Conservation (phyloP, 176 grass and related monocot species). For the Juncus effusus region DNA sequence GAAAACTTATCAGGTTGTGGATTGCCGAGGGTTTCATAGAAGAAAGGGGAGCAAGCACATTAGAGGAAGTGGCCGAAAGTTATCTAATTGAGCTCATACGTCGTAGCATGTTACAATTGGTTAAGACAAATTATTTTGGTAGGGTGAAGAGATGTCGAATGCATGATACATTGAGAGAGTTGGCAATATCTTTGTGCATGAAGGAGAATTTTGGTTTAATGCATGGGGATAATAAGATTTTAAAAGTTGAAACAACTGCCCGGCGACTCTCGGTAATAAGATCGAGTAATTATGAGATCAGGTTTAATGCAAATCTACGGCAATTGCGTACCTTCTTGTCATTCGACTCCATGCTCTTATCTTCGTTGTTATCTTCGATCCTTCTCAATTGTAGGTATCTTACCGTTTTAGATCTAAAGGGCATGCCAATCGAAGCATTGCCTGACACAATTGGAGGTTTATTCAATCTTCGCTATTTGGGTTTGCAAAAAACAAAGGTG, state of each 20-base stretch:
- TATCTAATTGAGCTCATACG: constrained; percentile 26
- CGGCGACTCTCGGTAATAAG: constrained; percentile 22
- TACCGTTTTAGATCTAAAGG: constrained; percentile 20
- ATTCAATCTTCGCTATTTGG: constrained; percentile 35
- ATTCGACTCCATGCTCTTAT: constrained; percentile 16
- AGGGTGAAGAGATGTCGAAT: constrained; percentile 22
- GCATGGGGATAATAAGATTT: constrained; percentile 6
- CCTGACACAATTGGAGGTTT: constrained; percentile 27
- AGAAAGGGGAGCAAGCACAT: constrained; percentile 14
- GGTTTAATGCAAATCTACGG: background rate
- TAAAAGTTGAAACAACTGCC: constrained; percentile 1
- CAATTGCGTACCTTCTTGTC: constrained; percentile 20
- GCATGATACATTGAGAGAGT: constrained; percentile 35
- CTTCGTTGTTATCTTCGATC: background rate
- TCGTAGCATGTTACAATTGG: constrained; percentile 27
- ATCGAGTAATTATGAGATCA: background rate
- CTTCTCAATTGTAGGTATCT: constrained; percentile 17
- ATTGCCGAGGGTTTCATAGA: constrained; percentile 36
- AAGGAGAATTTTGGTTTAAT: constrained; percentile 21
- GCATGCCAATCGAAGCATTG: constrained; percentile 2
- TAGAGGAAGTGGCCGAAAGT: constrained; percentile 31
- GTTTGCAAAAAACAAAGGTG: constrained; percentile 34
- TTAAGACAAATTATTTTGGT: constrained; percentile 16
- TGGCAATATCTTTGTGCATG: constrained; percentile 17
- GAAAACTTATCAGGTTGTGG: constrained; percentile 32